Evolutionary conservation across 2,329 filamentous ascomycete genomes (phyloP).

Genomic region (Talaromyces islandicus): DNA sequence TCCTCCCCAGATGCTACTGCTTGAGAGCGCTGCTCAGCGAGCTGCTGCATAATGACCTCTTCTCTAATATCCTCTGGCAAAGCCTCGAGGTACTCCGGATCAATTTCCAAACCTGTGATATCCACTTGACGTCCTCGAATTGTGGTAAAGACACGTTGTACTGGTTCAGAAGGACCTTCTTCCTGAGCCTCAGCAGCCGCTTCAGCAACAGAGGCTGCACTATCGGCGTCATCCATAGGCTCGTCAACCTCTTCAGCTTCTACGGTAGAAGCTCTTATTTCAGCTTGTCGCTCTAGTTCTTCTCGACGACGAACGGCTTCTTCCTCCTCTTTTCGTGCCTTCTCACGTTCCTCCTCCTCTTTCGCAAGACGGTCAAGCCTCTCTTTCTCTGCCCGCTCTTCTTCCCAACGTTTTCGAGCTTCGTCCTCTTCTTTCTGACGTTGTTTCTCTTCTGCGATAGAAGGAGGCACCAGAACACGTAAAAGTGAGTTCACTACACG

Average conservation of each 20-base stretch:
- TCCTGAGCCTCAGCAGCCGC: constrained; percentile 31
- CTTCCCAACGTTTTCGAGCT: constrained; percentile 53
- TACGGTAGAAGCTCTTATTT: constrained; percentile 41
- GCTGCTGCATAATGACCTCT: constrained; percentile 88
- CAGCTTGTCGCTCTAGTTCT: constrained; percentile 59
- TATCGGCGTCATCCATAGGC: constrained; percentile 74
- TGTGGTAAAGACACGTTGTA: constrained; percentile 65
- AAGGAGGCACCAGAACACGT: constrained; percentile 70
- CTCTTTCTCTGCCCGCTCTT: constrained; percentile 56
- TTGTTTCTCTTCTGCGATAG: constrained; percentile 73
- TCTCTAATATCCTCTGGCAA: constrained; percentile 94
- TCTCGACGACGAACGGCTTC: constrained; percentile 56
- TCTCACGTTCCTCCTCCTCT: constrained; percentile 68
- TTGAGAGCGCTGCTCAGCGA: constrained; percentile 75
- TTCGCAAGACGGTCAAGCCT: constrained; percentile 57
- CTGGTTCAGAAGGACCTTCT: constrained; percentile 44
- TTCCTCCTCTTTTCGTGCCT: constrained; percentile 61
- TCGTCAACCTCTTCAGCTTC: constrained; percentile 34
- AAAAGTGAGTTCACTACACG: constrained; percentile 65
- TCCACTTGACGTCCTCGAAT: constrained; percentile 85
- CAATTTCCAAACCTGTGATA: constrained; percentile 90
- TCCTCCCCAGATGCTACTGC: constrained; percentile 66
- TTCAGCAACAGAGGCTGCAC: constrained; percentile 34
- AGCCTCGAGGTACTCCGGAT: constrained; percentile 90
- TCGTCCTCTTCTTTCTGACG: constrained; percentile 55